phyloP scores from a whole-genome alignment of 2,329 filamentous ascomycete genomes.

The Emergomyces africanus region DNA sequence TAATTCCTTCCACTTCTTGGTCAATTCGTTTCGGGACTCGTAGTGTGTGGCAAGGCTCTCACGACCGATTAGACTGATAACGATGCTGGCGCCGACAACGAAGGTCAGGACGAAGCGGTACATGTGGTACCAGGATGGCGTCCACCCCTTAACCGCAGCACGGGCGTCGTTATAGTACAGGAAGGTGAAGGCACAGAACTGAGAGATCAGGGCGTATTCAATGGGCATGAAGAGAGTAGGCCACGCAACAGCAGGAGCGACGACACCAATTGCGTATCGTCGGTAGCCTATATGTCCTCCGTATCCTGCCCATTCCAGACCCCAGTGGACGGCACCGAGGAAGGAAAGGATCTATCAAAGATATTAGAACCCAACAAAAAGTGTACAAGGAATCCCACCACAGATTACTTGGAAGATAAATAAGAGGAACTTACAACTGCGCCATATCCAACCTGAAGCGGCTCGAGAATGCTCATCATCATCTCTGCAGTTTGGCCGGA shows the following conservation, averaged over 20 bases:
- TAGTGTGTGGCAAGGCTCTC: slow-evolving; percentile 51
- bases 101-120: slow-evolving; percentile 91
- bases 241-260: slow-evolving; percentile 74
- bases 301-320: slow-evolving; percentile 67
- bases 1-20: slow-evolving; percentile 42
- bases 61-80: slow-evolving; percentile 67
- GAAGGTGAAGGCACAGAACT: slow-evolving; percentile 73
- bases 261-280: slow-evolving; percentile 71
- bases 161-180: slow-evolving; percentile 76
- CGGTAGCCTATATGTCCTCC: slow-evolving; percentile 56
- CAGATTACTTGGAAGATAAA: neutral
- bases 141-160: slow-evolving; percentile 62
- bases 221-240: slow-evolving; percentile 74
- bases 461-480: slow-evolving; percentile 64
- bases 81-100: slow-evolving; percentile 70
- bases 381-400: neutral
- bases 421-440: slow-evolving; percentile 46
- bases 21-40: slow-evolving; percentile 25
- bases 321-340: slow-evolving; percentile 89
- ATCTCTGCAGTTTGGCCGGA: slow-evolving; percentile 58
- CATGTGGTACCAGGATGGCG: slow-evolving; percentile 70
- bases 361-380: neutral
- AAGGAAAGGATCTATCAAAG: slow-evolving; percentile 67
- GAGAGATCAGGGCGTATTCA: slow-evolving; percentile 72
- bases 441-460: slow-evolving; percentile 80